Percentiles rank a stretch among this genome's conserved stretches.
Evolutionary conservation across 306 rosid species (phyloP).

Genomic region (Vigna trinervia): DNA sequence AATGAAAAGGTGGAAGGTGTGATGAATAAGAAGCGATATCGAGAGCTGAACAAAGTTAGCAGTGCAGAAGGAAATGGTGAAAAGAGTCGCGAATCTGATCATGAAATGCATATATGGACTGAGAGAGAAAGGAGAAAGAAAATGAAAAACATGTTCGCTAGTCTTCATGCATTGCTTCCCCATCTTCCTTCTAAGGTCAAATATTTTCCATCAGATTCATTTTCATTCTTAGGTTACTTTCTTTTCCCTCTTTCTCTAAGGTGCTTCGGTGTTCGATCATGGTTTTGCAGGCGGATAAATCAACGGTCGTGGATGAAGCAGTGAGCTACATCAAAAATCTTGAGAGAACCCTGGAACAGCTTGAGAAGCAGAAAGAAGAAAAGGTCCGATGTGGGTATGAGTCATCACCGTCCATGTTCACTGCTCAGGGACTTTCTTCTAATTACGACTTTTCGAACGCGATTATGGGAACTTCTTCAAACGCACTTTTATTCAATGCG

Average conservation of each 20-base stretch:
- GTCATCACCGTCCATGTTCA: conserved; percentile 26
- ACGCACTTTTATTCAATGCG: conserved; percentile 15
- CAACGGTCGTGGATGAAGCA: conserved; percentile 79
- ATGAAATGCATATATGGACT: conserved; percentile 69
- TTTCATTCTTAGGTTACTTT: background rate
- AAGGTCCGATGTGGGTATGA: conserved; percentile 42
- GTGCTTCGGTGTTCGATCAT: background rate
- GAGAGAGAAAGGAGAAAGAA: conserved; percentile 93
- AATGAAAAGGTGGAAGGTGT: background rate
- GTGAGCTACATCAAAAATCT: conserved; percentile 59
- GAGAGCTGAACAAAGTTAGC: background rate
- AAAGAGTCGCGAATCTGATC: conserved; percentile 45
- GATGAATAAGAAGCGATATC: conserved; percentile 7
- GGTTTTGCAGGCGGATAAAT: conserved; percentile 61
- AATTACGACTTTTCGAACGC: conserved; percentile 11
- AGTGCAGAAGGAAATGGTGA: conserved; percentile 8
- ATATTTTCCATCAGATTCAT: background rate
- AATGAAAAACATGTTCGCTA: conserved; percentile 77
- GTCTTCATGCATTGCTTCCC: conserved; percentile 87
- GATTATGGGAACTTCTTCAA: conserved; percentile 5
- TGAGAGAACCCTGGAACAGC: conserved; percentile 48
- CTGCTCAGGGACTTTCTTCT: conserved; percentile 48
- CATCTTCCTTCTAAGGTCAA: conserved; percentile 78
- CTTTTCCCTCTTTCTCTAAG: background rate
- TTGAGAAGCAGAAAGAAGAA: conserved; percentile 62